phyloP scores from a whole-genome alignment of 768 basidiomycete species.

The Russula emetica region DNA sequence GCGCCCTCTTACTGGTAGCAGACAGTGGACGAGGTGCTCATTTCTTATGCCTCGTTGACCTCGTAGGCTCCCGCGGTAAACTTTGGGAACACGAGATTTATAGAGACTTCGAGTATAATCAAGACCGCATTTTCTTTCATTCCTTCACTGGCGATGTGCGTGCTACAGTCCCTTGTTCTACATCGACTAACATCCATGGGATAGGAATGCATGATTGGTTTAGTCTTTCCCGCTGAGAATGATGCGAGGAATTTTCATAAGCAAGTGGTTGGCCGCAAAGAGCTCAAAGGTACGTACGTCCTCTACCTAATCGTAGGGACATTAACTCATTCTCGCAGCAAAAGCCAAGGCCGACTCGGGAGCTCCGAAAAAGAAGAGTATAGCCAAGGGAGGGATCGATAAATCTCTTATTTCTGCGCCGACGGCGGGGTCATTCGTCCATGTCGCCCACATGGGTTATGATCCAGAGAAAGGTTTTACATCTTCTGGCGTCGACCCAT shows the following conservation, averaged over 20 bases:
- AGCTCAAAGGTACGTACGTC: conserved; percentile 37
- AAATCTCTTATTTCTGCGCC: conserved; percentile 91
- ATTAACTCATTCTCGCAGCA: conserved; percentile 24
- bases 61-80: conserved; percentile 77
- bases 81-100: conserved; percentile 95
- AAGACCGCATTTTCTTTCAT: conserved; percentile 89
- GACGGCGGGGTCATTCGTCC: conserved; percentile 71
- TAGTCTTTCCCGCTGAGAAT: conserved; percentile 82
- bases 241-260: conserved; percentile 86
- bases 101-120: conserved; percentile 69
- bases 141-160: conserved; percentile 90
- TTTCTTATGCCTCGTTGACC: conserved; percentile 76
- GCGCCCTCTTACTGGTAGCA: conserved; percentile 69
- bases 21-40: conserved; percentile 55
- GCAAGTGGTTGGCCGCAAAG: conserved; percentile 70
- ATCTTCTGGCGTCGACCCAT: conserved; percentile 81
- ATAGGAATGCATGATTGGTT: conserved; percentile 85
- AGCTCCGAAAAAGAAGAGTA: conserved; percentile 53
- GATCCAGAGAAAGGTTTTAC: conserved; percentile 84
- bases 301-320: conserved; percentile 4
- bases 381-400: conserved; percentile 71
- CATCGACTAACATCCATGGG: conserved; percentile 5
- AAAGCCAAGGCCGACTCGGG: conserved; percentile 45
- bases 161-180: conserved; percentile 24
- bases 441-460: conserved; percentile 94